phyloP scores from a whole-genome alignment of 805 yeast genomes.

The Zygotorulaspora sp. region DNA sequence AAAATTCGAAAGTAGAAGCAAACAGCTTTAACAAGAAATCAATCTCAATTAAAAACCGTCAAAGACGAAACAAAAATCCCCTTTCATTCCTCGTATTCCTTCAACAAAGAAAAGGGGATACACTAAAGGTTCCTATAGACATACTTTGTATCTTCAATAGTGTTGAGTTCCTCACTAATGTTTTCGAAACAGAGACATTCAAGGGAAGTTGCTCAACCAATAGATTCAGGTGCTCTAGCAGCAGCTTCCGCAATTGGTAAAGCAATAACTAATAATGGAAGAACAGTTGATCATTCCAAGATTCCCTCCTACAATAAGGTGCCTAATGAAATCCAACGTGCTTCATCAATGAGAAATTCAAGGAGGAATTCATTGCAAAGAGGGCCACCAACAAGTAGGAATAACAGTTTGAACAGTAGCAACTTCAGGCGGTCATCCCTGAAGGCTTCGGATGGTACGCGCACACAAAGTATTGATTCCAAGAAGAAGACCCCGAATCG shows the following conservation, averaged over 20 bases:
- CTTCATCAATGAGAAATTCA: slow-evolving; percentile 15
- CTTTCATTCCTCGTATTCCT: too few relatives aligned
- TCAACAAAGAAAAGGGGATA: too few relatives aligned
- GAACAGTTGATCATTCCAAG: slow-evolving; percentile 23
- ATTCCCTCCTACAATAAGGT: slow-evolving; percentile 24
- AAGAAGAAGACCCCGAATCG: slow-evolving; percentile 10
- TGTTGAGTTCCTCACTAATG: slow-evolving; percentile 5
- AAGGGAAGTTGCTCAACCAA: slow-evolving; percentile 19
- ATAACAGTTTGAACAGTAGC: slow-evolving; percentile 2
- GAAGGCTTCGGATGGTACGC: slow-evolving; percentile 1
- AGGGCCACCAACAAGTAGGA: slow-evolving; percentile 12
- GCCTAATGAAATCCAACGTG: slow-evolving; percentile 11
- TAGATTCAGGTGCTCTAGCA: slow-evolving; percentile 52
- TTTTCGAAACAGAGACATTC: slow-evolving; percentile 15
- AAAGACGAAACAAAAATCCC: too few relatives aligned
- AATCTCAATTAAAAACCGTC: too few relatives aligned
- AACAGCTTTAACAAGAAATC: too few relatives aligned
- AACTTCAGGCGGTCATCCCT: slow-evolving; percentile 10
- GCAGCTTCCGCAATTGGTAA: slow-evolving; percentile 57
- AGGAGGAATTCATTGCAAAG: slow-evolving; percentile 12
- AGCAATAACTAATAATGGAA: slow-evolving; percentile 38
- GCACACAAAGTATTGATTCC: slow-evolving; percentile 20
- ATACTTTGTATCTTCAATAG: neutral
- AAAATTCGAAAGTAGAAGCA: too few relatives aligned
- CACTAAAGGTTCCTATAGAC: slow-evolving; percentile 6